A percentile compares a stretch with the other conserved stretches of the same genome.
Conservation (phyloP, 345 rosid species). For the Camelina neglecta region DNA sequence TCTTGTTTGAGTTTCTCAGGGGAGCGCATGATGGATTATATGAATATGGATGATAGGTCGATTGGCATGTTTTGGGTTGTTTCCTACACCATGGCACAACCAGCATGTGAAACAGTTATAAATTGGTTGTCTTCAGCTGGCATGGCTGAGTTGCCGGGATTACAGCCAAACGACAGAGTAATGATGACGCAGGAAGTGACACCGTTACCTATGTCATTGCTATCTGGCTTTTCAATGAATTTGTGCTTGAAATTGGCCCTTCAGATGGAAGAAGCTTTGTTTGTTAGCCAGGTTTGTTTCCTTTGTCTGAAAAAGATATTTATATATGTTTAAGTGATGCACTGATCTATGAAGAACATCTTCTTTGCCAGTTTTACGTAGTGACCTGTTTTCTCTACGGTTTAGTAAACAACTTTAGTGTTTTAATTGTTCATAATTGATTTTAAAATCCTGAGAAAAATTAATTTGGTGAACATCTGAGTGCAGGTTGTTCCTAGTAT, state of each 20-base stretch:
- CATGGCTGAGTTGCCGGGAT: slow-evolving; percentile 65
- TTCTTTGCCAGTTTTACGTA: slow-evolving; percentile 21
- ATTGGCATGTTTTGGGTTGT: slow-evolving; percentile 99
- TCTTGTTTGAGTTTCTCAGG: slow-evolving; percentile 57
- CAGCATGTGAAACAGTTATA: slow-evolving; percentile 84
- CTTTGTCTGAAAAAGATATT: slow-evolving; percentile 22
- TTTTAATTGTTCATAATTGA: slow-evolving; percentile 5
- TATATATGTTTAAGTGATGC: slow-evolving; percentile 23
- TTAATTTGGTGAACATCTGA: slow-evolving; percentile 31
- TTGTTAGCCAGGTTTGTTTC: slow-evolving; percentile 75
- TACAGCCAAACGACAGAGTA: slow-evolving; percentile 77
- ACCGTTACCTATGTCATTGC: slow-evolving; percentile 88
- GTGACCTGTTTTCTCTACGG: slow-evolving; percentile 18
- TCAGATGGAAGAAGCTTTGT: slow-evolving; percentile 89
- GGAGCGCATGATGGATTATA: slow-evolving; percentile 90
- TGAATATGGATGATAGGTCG: slow-evolving; percentile 96
- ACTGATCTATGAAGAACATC: slow-evolving; percentile 25
- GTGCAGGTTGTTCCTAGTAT: slow-evolving; percentile 94
- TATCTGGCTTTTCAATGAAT: slow-evolving; percentile 90
- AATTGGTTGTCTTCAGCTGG: slow-evolving; percentile 88
- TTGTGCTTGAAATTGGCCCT: slow-evolving; percentile 75
- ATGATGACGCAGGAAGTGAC: slow-evolving; percentile 89
- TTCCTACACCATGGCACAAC: slow-evolving; percentile 94
- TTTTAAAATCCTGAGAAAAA: slow-evolving; percentile 17
- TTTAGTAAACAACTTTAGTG: slow-evolving; percentile 13